Conservation (phyloP, 345 rosid genomes). For the Rubroshorea leprosula region DNA sequence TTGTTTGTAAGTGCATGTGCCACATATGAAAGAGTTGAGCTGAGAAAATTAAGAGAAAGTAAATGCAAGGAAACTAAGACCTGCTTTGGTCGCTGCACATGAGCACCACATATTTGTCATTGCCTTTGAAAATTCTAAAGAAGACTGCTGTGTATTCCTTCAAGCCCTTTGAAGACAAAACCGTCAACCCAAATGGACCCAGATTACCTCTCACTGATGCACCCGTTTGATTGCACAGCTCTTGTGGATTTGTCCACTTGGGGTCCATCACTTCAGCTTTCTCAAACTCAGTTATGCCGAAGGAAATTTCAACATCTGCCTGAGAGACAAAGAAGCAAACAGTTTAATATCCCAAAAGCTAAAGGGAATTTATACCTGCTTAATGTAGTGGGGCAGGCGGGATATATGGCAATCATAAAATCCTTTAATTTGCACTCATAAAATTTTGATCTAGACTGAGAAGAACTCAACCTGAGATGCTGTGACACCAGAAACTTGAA, state of each 20-base stretch:
- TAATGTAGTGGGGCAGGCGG: background rate
- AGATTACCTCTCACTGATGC: slow-evolving; percentile 34
- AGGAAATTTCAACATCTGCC: slow-evolving; percentile 63
- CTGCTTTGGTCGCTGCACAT: slow-evolving; percentile 75
- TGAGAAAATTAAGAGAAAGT: too few species aligned
- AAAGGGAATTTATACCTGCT: background rate
- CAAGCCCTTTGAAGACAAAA: slow-evolving; percentile 40
- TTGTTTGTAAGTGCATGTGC: background rate
- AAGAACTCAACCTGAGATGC: slow-evolving; percentile 44
- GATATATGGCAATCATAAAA: background rate
- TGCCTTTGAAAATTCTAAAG: slow-evolving; percentile 50
- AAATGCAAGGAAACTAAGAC: slow-evolving; percentile 15
- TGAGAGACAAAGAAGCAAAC: background rate
- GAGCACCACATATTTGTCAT: slow-evolving; percentile 35
- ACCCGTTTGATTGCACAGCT: slow-evolving; percentile 42
- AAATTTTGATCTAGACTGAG: background rate
- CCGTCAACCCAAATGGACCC: slow-evolving; percentile 66
- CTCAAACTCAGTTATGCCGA: slow-evolving; percentile 35
- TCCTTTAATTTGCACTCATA: background rate
- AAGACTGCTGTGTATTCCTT: slow-evolving; percentile 57
- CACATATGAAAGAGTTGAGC: background rate
- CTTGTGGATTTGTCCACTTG: slow-evolving; percentile 49
- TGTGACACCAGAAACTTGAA: slow-evolving; percentile 45
- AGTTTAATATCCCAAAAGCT: background rate
- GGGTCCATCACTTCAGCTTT: slow-evolving; percentile 50